Percentiles rank a stretch among this genome's conserved stretches.
Conservation (phyloP, 768 basidiomycete species). For the Dioszegia aurantiaca region DNA sequence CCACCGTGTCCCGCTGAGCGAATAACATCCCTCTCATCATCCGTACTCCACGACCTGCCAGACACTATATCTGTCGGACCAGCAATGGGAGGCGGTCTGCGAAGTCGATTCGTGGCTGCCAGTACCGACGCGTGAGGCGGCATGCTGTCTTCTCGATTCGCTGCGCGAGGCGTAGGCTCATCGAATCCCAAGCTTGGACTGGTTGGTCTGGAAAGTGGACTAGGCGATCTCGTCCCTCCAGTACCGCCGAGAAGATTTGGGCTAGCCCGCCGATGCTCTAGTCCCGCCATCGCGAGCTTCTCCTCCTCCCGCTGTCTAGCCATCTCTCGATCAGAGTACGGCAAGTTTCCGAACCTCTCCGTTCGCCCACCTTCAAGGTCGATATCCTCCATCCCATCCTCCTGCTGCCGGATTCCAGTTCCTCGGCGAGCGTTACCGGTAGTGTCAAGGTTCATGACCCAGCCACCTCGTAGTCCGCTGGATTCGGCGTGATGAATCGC, state of each 20-base stretch:
- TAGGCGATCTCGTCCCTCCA: slow-evolving; percentile 8
- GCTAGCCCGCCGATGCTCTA: slow-evolving; percentile 34
- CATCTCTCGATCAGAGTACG: slow-evolving; percentile 24
- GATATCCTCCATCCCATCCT: slow-evolving; percentile 51
- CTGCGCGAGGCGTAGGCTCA: slow-evolving; percentile 9
- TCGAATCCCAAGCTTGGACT: slow-evolving; percentile 1
- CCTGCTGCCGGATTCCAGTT: slow-evolving; percentile 2
- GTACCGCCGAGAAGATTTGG: slow-evolving; percentile 3
- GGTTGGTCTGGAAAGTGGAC: slow-evolving; percentile 5
- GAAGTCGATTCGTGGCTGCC: slow-evolving; percentile 27
- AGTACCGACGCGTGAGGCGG: slow-evolving; percentile 26
- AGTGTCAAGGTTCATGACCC: slow-evolving; percentile 51
- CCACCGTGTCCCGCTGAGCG: no score
- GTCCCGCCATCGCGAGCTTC: slow-evolving; percentile 28
- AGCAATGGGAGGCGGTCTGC: slow-evolving; percentile 30
- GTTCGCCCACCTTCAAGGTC: slow-evolving; percentile 51
- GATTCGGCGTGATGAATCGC: slow-evolving; percentile 50
- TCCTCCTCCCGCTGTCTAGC: slow-evolving; percentile 32
- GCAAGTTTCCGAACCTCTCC: slow-evolving; percentile 38
- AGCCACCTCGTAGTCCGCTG: slow-evolving; percentile 50
- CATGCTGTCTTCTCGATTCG: slow-evolving; percentile 8
- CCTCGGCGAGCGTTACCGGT: slow-evolving; percentile 22
- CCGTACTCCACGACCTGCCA: slow-evolving; percentile 11
- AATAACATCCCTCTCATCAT: slow-evolving; percentile 27
- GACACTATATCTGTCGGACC: slow-evolving; percentile 16